A percentile compares a stretch with the other conserved stretches of the same genome.
phyloP scores from a whole-genome alignment of 768 basidiomycete species.

The Gyrodon lividus region DNA sequence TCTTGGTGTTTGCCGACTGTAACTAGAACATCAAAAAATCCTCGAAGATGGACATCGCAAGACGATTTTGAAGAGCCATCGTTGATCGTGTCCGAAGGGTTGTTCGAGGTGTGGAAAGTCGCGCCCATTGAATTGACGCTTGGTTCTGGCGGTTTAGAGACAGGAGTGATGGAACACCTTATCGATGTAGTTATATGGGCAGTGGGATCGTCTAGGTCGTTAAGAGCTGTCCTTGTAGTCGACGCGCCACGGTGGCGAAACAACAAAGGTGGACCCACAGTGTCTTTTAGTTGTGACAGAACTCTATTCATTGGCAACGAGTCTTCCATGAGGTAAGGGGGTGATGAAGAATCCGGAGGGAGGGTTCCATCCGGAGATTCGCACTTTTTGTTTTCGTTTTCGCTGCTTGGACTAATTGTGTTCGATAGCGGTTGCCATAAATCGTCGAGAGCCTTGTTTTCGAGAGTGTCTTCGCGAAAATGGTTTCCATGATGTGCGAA shows the following conservation, averaged over 20 bases:
- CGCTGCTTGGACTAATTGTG: not conserved
- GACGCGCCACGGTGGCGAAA: not conserved
- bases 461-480: not conserved
- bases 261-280: not conserved
- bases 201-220: not conserved
- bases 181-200: not conserved
- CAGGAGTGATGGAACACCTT: not conserved
- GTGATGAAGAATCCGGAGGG: constrained; percentile 26
- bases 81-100: not conserved
- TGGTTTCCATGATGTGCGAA: not conserved
- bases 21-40: not conserved
- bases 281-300: not conserved
- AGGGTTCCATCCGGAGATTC: constrained; percentile 1
- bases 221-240: not conserved
- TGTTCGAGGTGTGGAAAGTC: not conserved
- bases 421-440: not conserved
- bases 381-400: not conserved
- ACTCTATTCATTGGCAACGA: not conserved
- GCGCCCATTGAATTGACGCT: not conserved
- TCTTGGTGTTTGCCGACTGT: not conserved
- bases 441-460: not conserved
- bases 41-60: not conserved
- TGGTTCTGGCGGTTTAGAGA: not conserved
- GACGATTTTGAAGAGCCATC: not conserved
- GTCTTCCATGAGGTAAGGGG: not conserved